These are phyloP conservation scores for Ceriops tagal DNA, from an alignment of 345 rosid species.

Conservation along the genomic window DNA sequence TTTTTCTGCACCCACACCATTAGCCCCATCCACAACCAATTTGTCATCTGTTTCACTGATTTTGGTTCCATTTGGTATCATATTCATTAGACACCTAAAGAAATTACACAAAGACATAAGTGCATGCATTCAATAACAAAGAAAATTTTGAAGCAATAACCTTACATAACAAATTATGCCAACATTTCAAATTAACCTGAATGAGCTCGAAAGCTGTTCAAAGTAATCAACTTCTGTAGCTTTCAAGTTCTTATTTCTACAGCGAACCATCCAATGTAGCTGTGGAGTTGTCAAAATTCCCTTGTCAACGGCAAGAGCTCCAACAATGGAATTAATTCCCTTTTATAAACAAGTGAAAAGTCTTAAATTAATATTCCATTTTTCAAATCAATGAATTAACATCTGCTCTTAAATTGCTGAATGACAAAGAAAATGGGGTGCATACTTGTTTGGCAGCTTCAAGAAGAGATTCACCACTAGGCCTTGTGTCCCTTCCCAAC, in stretches of 20 bases:
- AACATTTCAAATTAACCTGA: slow-evolving; percentile 39
- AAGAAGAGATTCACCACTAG: slow-evolving; percentile 86
- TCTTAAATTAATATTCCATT: neutral
- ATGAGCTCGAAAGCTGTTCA: slow-evolving; percentile 68
- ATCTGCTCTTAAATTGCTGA: too few species aligned
- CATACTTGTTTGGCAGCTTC: slow-evolving; percentile 71
- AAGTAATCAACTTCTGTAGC: slow-evolving; percentile 74
- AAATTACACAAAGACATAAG: slow-evolving; percentile 15
- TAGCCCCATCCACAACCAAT: slow-evolving; percentile 81
- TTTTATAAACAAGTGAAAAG: slow-evolving; percentile 21
- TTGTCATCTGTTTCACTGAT: slow-evolving; percentile 25
- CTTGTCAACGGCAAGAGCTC: slow-evolving; percentile 56
- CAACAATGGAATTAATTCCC: slow-evolving; percentile 68
- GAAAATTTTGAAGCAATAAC: neutral
- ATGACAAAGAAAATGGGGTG: neutral
- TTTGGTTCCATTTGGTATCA: slow-evolving; percentile 46
- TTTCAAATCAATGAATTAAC: neutral
- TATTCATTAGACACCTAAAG: slow-evolving; percentile 55
- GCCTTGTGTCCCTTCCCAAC: slow-evolving; percentile 92
- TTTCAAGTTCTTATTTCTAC: slow-evolving; percentile 63
- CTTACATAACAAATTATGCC: neutral
- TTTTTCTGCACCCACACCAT: slow-evolving; percentile 90
- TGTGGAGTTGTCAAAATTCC: slow-evolving; percentile 94
- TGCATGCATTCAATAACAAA: neutral
- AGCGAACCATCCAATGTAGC: slow-evolving; percentile 90